Evolutionary conservation across 1,139 yeast species (phyloP), one percentile per base, ranked within the genome.

Genomic region (Casaregolazyma lundiana): DNA sequence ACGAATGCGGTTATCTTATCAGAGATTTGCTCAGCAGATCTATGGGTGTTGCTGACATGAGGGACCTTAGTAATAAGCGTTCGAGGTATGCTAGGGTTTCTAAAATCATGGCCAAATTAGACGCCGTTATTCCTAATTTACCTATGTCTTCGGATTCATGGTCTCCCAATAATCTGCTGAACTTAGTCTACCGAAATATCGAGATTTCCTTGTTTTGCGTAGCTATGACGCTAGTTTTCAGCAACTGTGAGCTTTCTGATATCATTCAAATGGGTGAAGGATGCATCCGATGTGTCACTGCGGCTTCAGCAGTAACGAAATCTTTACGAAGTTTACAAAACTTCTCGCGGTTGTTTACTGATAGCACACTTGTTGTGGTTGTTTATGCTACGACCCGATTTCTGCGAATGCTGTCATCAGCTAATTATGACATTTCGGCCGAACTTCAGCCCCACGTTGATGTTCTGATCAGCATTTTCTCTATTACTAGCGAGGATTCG

Each of bases 381-480:
- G 5, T 38, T 3, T 24, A 38, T 13, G n/a, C 21, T 24, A 24
- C 41, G 15, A 17, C 41, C 2, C 30, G 41, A 4, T 38, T 38
- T 8, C 21, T 38, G 7, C 18, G 29, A 18, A 38, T 38, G 41
- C 17, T 38, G 15, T 9, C 26, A 4, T 22, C 3, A 11, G n/a
- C 29, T 6, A 20, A 24, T 3, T 15, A 19, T 21, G 32, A 11
- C 2, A 7, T n/a, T 17, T 26, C 15, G 5, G 32, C 16, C 11
- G 3, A 2, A 26, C 16, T 38, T 9, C 26, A 38, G 18, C 4
- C 20, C n/a, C 41, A 38, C 19, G 13, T 38, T 38, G 41, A 38
- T 24, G 11, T 38, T 16, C 19, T 24, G 8, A 6, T 38, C 11
- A 38, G 41, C 18, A 38, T 38, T 15, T 24, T 38, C 29, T 22